phyloP scores from a whole-genome alignment of 768 basidiomycete species.

The Hericium alpestre region DNA sequence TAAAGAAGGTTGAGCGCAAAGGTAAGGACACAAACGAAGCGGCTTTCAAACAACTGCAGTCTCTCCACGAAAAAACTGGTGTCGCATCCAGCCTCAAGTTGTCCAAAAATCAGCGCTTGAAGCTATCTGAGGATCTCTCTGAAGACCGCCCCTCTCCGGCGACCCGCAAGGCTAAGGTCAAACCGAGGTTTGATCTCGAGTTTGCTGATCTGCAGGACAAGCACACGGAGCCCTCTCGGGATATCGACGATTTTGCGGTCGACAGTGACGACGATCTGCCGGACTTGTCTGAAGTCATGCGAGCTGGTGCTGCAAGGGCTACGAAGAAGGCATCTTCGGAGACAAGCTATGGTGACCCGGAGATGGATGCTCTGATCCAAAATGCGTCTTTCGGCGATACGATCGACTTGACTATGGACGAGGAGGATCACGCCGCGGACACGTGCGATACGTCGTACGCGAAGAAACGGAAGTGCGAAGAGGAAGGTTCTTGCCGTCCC shows the following conservation, averaged over 20 bases:
- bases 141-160: not conserved
- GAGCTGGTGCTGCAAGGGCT: slow-evolving; percentile 17
- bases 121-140: not conserved
- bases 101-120: slow-evolving; percentile 8
- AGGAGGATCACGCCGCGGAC: not conserved
- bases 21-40: not conserved
- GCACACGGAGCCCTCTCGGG: slow-evolving; percentile 2
- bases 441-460: too few relatives aligned
- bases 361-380: slow-evolving; percentile 34
- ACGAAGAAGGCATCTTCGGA: slow-evolving; percentile 12
- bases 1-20: not conserved
- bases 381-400: slow-evolving; percentile 22
- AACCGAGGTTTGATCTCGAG: slow-evolving; percentile 35
- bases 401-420: not conserved
- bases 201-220: slow-evolving; percentile 32
- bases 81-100: slow-evolving; percentile 6
- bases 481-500: not conserved
- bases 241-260: slow-evolving; percentile 7
- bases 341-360: slow-evolving; percentile 31
- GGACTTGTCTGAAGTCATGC: slow-evolving; percentile 19
- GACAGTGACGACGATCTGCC: slow-evolving; percentile 23
- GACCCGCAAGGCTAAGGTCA: slow-evolving; percentile 9
- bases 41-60: slow-evolving; percentile 7
- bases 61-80: slow-evolving; percentile 10
- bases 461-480: too few relatives aligned